A percentile compares a stretch with the other conserved stretches of the same genome.
Conservation (phyloP, 1,139 yeast species). For the Blastobotrys persicus region DNA sequence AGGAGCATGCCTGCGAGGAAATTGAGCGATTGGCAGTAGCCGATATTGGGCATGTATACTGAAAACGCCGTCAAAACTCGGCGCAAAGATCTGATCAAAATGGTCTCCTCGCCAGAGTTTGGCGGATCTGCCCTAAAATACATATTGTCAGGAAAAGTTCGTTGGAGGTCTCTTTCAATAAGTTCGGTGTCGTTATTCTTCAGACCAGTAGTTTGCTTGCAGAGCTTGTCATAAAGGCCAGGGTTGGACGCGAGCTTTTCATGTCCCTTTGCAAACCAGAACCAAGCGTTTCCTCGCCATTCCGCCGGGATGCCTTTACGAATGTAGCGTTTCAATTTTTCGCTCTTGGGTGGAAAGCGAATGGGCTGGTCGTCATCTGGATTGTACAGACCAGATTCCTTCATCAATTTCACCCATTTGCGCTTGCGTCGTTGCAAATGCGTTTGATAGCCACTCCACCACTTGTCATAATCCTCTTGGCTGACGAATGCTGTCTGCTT, state of each 20-base stretch:
- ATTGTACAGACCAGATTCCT: constrained; percentile 59
- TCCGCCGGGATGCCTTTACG: constrained; percentile 94
- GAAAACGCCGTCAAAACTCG: constrained; percentile 84
- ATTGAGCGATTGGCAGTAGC: constrained; percentile 93
- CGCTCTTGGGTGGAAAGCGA: constrained; percentile 81
- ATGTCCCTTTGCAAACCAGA: constrained; percentile 89
- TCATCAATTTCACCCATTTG: constrained; percentile 72
- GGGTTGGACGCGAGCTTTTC: constrained; percentile 65
- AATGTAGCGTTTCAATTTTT: constrained; percentile 73
- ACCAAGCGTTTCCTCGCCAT: constrained; percentile 98
- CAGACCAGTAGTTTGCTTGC: constrained; percentile 49
- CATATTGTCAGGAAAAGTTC: constrained; percentile 92
- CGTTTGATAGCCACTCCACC: constrained; percentile 71
- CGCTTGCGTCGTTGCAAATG: constrained; percentile 61
- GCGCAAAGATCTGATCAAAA: constrained; percentile 67
- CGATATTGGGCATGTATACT: constrained; percentile 81
- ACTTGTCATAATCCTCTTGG: constrained; percentile 58
- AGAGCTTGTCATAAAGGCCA: constrained; percentile 71
- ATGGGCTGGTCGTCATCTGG: constrained; percentile 31
- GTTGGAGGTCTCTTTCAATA: constrained; percentile 85
- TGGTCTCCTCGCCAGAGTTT: constrained; percentile 46
- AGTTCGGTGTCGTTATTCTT: constrained; percentile 79
- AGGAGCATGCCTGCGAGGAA: constrained; percentile 84
- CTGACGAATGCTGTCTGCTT: constrained; percentile 56
- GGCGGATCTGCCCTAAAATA: constrained; percentile 45